These are phyloP conservation scores for Penicillium bovifimosum DNA, from an alignment of 495 filamentous ascomycete genomes.

Conservation along the genomic window DNA sequence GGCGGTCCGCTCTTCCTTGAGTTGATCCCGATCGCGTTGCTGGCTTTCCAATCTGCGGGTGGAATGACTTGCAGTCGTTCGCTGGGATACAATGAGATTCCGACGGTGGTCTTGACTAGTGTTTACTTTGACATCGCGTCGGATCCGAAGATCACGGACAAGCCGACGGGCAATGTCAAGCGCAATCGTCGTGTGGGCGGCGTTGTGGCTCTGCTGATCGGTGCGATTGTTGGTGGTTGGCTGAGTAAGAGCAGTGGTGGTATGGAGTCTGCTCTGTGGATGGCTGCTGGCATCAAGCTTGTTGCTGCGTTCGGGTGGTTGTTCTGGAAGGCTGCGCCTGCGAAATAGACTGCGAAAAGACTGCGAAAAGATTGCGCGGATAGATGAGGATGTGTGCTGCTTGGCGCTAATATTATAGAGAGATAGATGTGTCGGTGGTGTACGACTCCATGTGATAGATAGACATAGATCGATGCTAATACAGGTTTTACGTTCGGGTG, in stretches of 20 bases:
- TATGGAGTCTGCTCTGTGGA: constrained; percentile 53
- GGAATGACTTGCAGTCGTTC: constrained; percentile 61
- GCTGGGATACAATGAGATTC: constrained; percentile 63
- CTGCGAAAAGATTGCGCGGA: no score
- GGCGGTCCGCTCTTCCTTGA: constrained; percentile 38
- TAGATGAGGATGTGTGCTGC: background rate
- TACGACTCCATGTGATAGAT: background rate
- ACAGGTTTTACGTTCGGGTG: background rate
- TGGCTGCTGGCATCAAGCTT: constrained; percentile 54
- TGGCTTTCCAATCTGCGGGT: constrained; percentile 68
- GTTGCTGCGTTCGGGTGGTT: constrained; percentile 38
- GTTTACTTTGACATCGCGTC: constrained; percentile 64
- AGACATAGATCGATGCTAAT: constrained; percentile 4
- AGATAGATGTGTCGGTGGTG: background rate
- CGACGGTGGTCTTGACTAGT: constrained; percentile 67
- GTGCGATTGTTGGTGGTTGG: constrained; percentile 60
- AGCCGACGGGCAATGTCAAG: constrained; percentile 51
- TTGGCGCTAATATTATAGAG: background rate
- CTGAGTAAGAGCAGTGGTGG: constrained; percentile 51
- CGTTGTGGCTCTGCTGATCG: constrained; percentile 51
- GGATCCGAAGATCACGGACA: constrained; percentile 47
- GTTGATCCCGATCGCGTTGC: constrained; percentile 54
- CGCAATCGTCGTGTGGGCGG: constrained; percentile 57
- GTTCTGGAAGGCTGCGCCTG: constrained; percentile 33
- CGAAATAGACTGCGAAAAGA: constrained; percentile 22